A percentile compares a stretch with the other conserved stretches of the same genome.
These are phyloP conservation scores for Aspergillus bertholletiae DNA, from an alignment of 495 filamentous ascomycete genomes.

Conservation along the genomic window DNA sequence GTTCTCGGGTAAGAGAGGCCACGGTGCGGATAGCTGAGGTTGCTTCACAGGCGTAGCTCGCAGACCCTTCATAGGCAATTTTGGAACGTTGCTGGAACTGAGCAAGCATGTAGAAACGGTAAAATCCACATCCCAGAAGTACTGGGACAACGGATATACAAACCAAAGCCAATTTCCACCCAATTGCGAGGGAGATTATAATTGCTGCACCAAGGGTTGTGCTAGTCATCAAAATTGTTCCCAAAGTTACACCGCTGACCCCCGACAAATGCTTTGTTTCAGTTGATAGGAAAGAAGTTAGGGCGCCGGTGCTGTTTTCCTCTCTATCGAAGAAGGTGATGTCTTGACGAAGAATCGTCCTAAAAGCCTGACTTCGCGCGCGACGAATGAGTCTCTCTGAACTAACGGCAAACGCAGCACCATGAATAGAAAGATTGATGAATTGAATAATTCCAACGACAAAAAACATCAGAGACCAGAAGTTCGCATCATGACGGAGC, in stretches of 20 bases:
- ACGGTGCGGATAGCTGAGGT: conserved; percentile 90
- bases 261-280: conserved; percentile 83
- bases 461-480: conserved; percentile 93
- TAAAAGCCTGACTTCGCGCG: conserved; percentile 75
- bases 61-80: conserved; percentile 67
- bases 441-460: conserved; percentile 84
- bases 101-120: conserved; percentile 79
- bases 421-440: conserved; percentile 64
- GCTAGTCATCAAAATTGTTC: conserved; percentile 70
- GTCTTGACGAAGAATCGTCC: conserved; percentile 87
- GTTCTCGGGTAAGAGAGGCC: conserved; percentile 80
- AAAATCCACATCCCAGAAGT: conserved; percentile 75
- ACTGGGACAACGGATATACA: conserved; percentile 75
- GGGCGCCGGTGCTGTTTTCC: conserved; percentile 77
- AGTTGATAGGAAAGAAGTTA: conserved; percentile 82
- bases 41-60: conserved; percentile 85
- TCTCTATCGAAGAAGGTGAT: conserved; percentile 85
- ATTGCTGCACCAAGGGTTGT: conserved; percentile 72
- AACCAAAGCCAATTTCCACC: conserved; percentile 90
- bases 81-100: conserved; percentile 70
- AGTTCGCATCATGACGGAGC: conserved; percentile 68
- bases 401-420: conserved; percentile 75
- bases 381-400: conserved; percentile 81
- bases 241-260: conserved; percentile 75
- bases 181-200: conserved; percentile 62